Evolutionary conservation across 768 basidiomycete species (phyloP), one percentile per base, ranked within the genome.

Genomic region (Dictyophora rubrovolvata): DNA sequence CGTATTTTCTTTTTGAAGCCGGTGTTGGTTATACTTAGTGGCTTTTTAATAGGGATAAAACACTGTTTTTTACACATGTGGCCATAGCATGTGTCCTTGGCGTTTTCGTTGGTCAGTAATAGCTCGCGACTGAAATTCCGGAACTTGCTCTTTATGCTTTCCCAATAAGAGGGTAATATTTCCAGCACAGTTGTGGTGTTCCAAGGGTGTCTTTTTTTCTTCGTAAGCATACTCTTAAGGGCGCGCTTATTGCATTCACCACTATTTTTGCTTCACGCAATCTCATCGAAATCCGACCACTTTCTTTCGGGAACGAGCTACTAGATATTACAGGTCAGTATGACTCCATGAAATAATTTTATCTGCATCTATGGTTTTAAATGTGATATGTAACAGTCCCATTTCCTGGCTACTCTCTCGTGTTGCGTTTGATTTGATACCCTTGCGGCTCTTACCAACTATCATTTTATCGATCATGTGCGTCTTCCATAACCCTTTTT

Each of bases 121-220:
- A 34, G 22, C 16, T 14, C 34, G 48, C 22, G 28, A 22, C 50
- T 33, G 46, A n/a, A n/a, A 23, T 36, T 23, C 47, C 23, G 53
- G 36, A 64, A n/a, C 17, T 17, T 37, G 14, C 53, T n/a, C n/a
- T n/a, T n/a, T n/a, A 23, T 47, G 48, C 48, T 18, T 21, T 23
- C 9, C 60, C 3, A 48, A 16, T 58, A 87, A 89, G 92, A 59
- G 93, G 94, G 0, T 70, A 95, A 58, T 96, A 94, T 69, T 97
- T 77, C 72, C 69, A 93, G 28, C 18, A 86, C 82, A 4, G 95
- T 96, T 62, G 89, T 92, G 21, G 93, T 93, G 1, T 96, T 96
- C 77, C 93, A 96, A 69, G 94, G 94, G 33, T 90, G 87, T 63
- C 71, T 98, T 47, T 96, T 98, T 78, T 98, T 98, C 82, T 69